These are phyloP conservation scores for Aspergillus heteromorphus DNA, from an alignment of 495 filamentous ascomycete species.

Conservation along the genomic window DNA sequence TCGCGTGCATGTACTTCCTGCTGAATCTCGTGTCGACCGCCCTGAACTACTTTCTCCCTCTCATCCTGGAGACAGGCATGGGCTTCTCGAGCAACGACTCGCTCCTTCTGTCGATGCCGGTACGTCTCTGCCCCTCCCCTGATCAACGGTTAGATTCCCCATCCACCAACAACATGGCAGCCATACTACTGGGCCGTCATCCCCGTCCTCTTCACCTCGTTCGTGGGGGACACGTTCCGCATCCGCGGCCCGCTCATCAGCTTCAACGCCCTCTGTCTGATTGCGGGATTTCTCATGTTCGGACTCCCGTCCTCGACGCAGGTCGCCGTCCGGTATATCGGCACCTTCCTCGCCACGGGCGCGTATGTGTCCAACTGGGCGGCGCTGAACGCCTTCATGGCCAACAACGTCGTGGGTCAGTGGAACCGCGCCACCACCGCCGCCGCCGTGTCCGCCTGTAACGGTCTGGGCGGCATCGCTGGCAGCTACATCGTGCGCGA, in stretches of 20 bases:
- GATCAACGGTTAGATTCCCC: not conserved
- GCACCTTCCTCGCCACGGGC: constrained; percentile 69
- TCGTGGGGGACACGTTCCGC: constrained; percentile 59
- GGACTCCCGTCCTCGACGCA: constrained; percentile 56
- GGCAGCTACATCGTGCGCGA: constrained; percentile 69
- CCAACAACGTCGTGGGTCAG: constrained; percentile 66
- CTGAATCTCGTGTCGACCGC: constrained; percentile 66
- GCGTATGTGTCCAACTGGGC: constrained; percentile 80
- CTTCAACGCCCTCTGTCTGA: constrained; percentile 69
- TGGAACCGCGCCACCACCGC: constrained; percentile 74
- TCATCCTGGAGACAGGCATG: constrained; percentile 66
- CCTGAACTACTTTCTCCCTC: constrained; percentile 66
- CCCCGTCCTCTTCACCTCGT: constrained; percentile 64
- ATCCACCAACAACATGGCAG: constrained; percentile 10
- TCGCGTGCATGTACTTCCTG: constrained; percentile 67
- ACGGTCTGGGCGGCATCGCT: constrained; percentile 71
- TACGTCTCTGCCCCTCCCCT: constrained; percentile 14
- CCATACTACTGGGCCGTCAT: constrained; percentile 74
- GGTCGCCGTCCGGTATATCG: constrained; percentile 65
- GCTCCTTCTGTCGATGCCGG: constrained; percentile 66
- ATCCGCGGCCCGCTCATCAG: constrained; percentile 63
- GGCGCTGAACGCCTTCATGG: constrained; percentile 66
- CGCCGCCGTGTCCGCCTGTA: constrained; percentile 62
- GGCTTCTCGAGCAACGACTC: constrained; percentile 61
- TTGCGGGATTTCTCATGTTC: constrained; percentile 67